Conservation (phyloP, 2,329 filamentous ascomycete genomes). For the Talaromyces sp. region DNA sequence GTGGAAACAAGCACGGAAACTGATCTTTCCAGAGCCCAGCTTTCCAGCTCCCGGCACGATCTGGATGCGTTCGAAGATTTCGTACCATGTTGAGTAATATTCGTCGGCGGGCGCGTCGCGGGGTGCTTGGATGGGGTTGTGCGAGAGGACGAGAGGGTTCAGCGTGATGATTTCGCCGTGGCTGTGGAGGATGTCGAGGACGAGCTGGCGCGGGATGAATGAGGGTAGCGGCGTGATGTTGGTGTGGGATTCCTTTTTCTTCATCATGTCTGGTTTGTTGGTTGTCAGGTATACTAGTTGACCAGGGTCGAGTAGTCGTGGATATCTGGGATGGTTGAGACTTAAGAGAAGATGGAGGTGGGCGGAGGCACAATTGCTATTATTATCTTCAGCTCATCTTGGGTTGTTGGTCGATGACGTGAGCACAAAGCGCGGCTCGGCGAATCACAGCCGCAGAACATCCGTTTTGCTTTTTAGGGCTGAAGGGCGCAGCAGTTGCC, state of each 20-base stretch:
- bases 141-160: conserved; percentile 71
- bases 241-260: conserved; percentile 66
- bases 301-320: too few species aligned
- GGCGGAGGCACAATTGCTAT: too few species aligned
- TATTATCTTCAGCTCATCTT: too few species aligned
- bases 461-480: neutral
- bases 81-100: conserved; percentile 66
- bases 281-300: too few species aligned
- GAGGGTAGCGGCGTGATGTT: conserved; percentile 69
- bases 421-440: neutral
- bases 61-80: conserved; percentile 66
- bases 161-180: conserved; percentile 79
- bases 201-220: conserved; percentile 59
- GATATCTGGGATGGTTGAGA: too few species aligned
- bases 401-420: neutral
- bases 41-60: conserved; percentile 59
- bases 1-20: conserved; percentile 73
- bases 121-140: conserved; percentile 62
- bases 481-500: neutral
- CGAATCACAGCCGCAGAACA: neutral
- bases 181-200: conserved; percentile 66
- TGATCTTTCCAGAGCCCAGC: conserved; percentile 58
- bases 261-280: conserved; percentile 47
- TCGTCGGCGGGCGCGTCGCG: conserved; percentile 63
- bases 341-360: too few species aligned